Evolutionary conservation across 1,284 basidiomycete genomes (phyloP).

Genomic region (Apiotrichum montevideense): DNA sequence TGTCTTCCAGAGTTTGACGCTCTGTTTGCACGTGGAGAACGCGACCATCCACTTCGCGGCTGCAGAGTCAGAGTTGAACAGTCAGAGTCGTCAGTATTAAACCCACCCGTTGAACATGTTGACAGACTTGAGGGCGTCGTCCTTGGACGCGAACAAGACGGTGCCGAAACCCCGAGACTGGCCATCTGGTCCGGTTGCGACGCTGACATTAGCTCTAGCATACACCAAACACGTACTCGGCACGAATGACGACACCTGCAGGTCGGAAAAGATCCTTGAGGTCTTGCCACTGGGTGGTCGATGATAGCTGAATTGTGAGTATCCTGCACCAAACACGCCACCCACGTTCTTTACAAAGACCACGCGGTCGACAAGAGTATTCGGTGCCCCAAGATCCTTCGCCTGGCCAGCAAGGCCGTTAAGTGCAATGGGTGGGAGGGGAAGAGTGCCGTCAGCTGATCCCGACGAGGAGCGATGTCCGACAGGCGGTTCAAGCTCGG

Average conservation of each 20-base stretch:
- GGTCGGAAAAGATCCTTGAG: slow-evolving; percentile 87
- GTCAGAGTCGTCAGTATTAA: background rate
- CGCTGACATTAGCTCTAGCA: slow-evolving; percentile 37
- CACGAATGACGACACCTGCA: slow-evolving; percentile 77
- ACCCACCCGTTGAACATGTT: slow-evolving; percentile 77
- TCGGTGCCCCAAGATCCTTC: slow-evolving; percentile 33
- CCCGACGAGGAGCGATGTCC: background rate
- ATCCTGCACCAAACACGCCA: slow-evolving; percentile 5
- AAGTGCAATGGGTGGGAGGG: slow-evolving; percentile 15
- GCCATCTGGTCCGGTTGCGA: slow-evolving; percentile 77
- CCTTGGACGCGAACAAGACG: slow-evolving; percentile 73
- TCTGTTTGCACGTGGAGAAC: slow-evolving; percentile 41
- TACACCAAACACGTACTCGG: slow-evolving; percentile 51
- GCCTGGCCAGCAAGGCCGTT: slow-evolving; percentile 35
- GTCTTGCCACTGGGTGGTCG: slow-evolving; percentile 97
- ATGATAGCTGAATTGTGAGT: slow-evolving; percentile 62
- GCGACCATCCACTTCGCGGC: slow-evolving; percentile 40
- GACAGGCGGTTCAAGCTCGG: background rate
- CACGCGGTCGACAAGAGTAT: slow-evolving; percentile 49
- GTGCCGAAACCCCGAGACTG: slow-evolving; percentile 82
- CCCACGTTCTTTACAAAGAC: slow-evolving; percentile 63
- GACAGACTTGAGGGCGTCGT: slow-evolving; percentile 80
- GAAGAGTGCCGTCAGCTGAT: background rate
- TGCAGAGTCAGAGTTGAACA: background rate
- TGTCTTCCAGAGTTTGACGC: slow-evolving; percentile 23